Evolutionary conservation across 305 asterid species (phyloP), one percentile per base, ranked within the genome.

Genomic region (Lippia alba): DNA sequence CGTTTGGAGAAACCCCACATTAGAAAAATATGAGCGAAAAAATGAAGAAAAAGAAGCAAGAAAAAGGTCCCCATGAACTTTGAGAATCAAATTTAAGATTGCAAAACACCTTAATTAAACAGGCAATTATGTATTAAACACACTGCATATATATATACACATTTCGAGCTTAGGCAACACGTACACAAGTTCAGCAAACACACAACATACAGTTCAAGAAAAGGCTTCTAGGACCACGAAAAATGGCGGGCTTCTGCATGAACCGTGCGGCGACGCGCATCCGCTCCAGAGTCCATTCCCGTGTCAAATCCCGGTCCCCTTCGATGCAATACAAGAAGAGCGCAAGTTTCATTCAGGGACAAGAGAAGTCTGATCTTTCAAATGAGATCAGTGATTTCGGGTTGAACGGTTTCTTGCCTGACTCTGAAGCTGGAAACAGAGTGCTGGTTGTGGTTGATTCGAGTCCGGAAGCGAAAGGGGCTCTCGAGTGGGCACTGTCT

Each of bases 391-490:
- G 59, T 14, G 84, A 78, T 15, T 56, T 78, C 74, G 69, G 74
- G 58, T 83, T 82, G 70, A 69, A 48, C 17, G 61, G 51, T 16
- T 61, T 69, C 20, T 59, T 68, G 53, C 49, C 81, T 2, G 82
- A 79, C 16, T 65, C 81, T 2, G 79, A 79, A 61, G 14, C 58
- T 4, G 83, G 87, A 58, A 93, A 93, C 77, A 78, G 88, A 72
- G 96, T 89, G 10, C 89, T 93, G 97, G 91, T 91, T 20, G 97
- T 89, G 45, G 82, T 93, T 18, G 97, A 91, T 72, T 80, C 93
- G 3, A 74, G 79, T 46, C 71, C 48, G 0, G 92, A 89, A 75
- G 83, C 97, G 24, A 82, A 84, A 77, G 87, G 76, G 40, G 96
- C 96, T 20, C 89, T 91, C 17, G 89, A 89, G 15, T 93, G 96